Percentiles rank a stretch among this genome's conserved stretches.
phyloP scores from a whole-genome alignment of 2,329 filamentous ascomycete species.

The Ceratocystis ficicola region DNA sequence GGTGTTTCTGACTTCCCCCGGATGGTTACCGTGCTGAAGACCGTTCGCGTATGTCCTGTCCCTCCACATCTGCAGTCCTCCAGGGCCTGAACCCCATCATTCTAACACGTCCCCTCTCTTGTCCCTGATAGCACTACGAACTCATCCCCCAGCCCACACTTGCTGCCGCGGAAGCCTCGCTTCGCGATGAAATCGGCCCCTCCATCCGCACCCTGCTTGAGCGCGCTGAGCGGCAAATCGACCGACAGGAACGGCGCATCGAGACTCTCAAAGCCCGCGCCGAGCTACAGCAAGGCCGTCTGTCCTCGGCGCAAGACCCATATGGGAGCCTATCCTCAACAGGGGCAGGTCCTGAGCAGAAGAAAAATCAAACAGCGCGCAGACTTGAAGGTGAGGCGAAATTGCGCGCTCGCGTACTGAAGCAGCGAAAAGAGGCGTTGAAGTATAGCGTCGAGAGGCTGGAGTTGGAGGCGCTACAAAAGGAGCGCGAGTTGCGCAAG shows the following conservation, averaged over 20 bases:
- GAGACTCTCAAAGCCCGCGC: slow-evolving; percentile 71
- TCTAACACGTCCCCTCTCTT: slow-evolving; percentile 58
- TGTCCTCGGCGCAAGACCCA: slow-evolving; percentile 27
- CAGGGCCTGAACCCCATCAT: not conserved
- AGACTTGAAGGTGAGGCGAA: slow-evolving; percentile 43
- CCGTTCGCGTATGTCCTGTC: slow-evolving; percentile 39
- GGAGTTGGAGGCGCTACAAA: slow-evolving; percentile 74
- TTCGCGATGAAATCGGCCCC: slow-evolving; percentile 81
- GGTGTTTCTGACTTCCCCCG: slow-evolving; percentile 49
- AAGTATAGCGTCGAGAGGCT: slow-evolving; percentile 78
- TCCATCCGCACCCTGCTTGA: slow-evolving; percentile 68
- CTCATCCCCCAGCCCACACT: slow-evolving; percentile 77
- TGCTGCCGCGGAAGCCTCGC: slow-evolving; percentile 65
- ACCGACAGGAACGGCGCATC: slow-evolving; percentile 70
- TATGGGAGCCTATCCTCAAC: not conserved
- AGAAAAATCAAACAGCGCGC: slow-evolving; percentile 16
- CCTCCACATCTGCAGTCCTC: not conserved
- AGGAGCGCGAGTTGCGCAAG: slow-evolving; percentile 47
- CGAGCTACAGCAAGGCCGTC: slow-evolving; percentile 66
- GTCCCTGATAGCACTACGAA: slow-evolving; percentile 77
- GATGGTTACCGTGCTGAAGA: slow-evolving; percentile 44
- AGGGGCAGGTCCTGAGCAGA: slow-evolving; percentile 20
- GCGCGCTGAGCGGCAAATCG: slow-evolving; percentile 71
- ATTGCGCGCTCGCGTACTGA: slow-evolving; percentile 47
- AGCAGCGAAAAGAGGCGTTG: slow-evolving; percentile 72